phyloP scores from a whole-genome alignment of 164 flowering plant genomes.

The Chloranthus sessilifolius region DNA sequence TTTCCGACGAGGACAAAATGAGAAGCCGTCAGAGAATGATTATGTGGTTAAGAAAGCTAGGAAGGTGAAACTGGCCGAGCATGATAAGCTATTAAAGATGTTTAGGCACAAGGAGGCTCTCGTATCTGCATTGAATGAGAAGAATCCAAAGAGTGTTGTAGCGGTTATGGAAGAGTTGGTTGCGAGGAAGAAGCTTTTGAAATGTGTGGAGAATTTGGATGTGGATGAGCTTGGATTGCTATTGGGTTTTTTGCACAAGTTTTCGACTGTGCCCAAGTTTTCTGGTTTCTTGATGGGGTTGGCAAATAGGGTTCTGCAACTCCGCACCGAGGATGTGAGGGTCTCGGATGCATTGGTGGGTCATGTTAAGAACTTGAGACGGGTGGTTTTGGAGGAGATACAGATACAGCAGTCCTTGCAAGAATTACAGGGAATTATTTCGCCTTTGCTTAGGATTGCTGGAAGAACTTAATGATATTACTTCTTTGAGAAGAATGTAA shows the following conservation, averaged over 20 bases:
- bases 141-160: conserved; percentile 53
- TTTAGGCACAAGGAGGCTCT: conserved; percentile 86
- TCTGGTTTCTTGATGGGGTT: conserved; percentile 57
- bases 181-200: conserved; percentile 68
- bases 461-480: no score
- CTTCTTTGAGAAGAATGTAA: conserved; percentile 31
- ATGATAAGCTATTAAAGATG: conserved; percentile 79
- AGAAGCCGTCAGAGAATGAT: conserved; percentile 71
- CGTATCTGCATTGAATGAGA: conserved; percentile 47
- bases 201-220: conserved; percentile 68
- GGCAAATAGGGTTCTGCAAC: conserved; percentile 55
- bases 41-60: conserved; percentile 42
- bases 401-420: conserved; percentile 62
- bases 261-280: conserved; percentile 50
- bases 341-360: conserved; percentile 41
- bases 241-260: conserved; percentile 52
- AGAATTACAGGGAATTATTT: conserved; percentile 87
- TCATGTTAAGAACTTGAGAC: conserved; percentile 53
- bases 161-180: conserved; percentile 95
- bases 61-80: conserved; percentile 65
- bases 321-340: conserved; percentile 52
- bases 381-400: conserved; percentile 70
- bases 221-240: conserved; percentile 67
- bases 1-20: conserved; percentile 66
- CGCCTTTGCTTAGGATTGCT: conserved; percentile 72